Evolutionary conservation across 495 filamentous ascomycete genomes (phyloP), one percentile per base, ranked within the genome.

Genomic region (Lophiotrema nucula): DNA sequence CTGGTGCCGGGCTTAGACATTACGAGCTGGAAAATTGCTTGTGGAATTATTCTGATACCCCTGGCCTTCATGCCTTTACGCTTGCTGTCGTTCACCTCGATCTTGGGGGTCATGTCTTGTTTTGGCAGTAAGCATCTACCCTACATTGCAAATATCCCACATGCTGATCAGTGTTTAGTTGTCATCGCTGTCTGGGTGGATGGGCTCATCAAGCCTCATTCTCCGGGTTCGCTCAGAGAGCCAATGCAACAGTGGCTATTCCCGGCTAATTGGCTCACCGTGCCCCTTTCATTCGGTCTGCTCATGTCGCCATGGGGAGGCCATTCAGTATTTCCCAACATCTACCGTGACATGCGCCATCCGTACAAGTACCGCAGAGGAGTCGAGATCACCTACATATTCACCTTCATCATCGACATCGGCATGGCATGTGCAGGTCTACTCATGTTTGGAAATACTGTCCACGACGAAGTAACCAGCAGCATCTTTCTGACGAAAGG

Each of bases 301-400:
- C 78, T 97, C 24, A 97, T 97, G 91, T 89, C 91, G 22, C 91
- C 92, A 1, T 98, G 91, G 90, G 93, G 93, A 61, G 93, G 93
- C 6, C 93, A 97, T 68, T 81, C 83, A 49, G 93, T 98, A 24
- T 96, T 98, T 68, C 93, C 93, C 1, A 96, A 95, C 66, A 96
- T 98, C 66, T 98, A 96, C 70, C 82, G 91, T 47, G 93, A 98
- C 73, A 98, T 98, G 93, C 80, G 93, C 58, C 93, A 97, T 70
- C 91, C 93, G 0, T 79, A 88, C 42, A 93, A 90, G 67, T 97
- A 93, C 70, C 78, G 76, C 19, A 81, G 81, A 69, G 87, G 85
- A 46, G 78, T 97, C 18, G 83, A 86, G 66, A 80, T 85, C 37
- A 95, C 92, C 0, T 97, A 93, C 67, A 71, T 83, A n/a, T 97